These are phyloP conservation scores for Zymoseptoria passerinii DNA, from an alignment of 2,329 filamentous ascomycete genomes.

Conservation along the genomic window DNA sequence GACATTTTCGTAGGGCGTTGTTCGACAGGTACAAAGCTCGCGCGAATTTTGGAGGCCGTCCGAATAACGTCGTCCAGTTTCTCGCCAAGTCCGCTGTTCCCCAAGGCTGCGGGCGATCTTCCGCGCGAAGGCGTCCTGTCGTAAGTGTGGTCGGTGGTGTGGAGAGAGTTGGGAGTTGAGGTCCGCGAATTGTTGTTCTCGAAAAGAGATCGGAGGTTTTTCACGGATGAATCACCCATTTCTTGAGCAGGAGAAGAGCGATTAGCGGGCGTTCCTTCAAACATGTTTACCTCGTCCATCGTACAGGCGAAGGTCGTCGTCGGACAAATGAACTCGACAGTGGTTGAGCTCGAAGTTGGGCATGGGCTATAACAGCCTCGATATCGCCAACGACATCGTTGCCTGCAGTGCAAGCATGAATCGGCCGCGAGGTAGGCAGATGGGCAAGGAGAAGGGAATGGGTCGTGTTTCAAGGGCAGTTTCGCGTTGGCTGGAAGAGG, in stretches of 20 bases:
- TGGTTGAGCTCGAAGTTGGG: not conserved
- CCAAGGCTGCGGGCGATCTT: slow-evolving; percentile 34
- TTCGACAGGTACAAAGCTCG: slow-evolving; percentile 43
- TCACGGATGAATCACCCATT: slow-evolving; percentile 31
- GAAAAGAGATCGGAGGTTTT: slow-evolving; percentile 44
- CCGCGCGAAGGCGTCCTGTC: slow-evolving; percentile 34
- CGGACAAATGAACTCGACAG: not conserved
- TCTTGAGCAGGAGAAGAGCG: not conserved
- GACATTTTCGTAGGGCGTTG: slow-evolving; percentile 19
- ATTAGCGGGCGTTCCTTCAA: not conserved
- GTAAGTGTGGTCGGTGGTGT: not conserved
- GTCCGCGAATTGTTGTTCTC: slow-evolving; percentile 34
- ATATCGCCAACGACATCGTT: not conserved
- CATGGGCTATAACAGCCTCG: not conserved
- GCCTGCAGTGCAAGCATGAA: not conserved
- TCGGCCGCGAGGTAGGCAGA: not conserved
- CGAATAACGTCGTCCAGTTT: slow-evolving; percentile 10
- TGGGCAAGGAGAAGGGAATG: not conserved
- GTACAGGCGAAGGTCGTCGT: not conserved
- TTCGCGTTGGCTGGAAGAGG: not conserved
- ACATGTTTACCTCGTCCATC: not conserved
- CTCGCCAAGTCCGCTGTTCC: slow-evolving; percentile 20
- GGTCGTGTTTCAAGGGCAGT: not conserved
- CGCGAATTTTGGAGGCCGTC: slow-evolving; percentile 38
- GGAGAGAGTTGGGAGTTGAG: slow-evolving; percentile 5